Percentiles rank a stretch among this genome's conserved stretches.
phyloP scores from a whole-genome alignment of 2,329 filamentous ascomycete genomes.

The Diaporthe longicolla region DNA sequence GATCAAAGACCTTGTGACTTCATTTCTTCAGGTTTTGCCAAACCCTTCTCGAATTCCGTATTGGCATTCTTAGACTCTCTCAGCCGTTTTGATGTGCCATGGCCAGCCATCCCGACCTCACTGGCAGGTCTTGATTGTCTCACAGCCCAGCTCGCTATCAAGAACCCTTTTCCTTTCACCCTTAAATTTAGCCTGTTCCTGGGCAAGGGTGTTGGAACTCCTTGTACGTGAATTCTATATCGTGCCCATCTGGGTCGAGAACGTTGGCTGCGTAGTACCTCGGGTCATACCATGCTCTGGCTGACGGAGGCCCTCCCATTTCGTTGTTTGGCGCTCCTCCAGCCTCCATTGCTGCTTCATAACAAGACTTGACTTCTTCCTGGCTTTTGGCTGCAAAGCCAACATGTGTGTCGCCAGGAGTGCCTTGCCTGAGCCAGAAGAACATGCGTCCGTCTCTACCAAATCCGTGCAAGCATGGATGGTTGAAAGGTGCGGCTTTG shows the following conservation, averaged over 20 bases:
- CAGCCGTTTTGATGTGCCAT: not conserved
- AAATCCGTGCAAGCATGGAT: conserved; percentile 2
- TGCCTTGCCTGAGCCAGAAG: conserved; percentile 7
- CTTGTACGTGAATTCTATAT: conserved; percentile 12
- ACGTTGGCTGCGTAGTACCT: conserved; percentile 16
- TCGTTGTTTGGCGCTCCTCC: conserved; percentile 1
- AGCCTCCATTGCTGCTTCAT: not conserved
- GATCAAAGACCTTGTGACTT: no score
- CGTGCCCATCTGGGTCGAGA: conserved; percentile 1
- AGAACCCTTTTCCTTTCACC: no score
- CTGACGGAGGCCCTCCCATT: not conserved
- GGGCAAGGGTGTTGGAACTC: conserved; percentile 8
- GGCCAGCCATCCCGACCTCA: not conserved
- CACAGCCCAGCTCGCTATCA: not conserved
- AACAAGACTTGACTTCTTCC: conserved; percentile 7
- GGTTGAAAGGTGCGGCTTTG: not conserved
- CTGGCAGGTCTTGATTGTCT: not conserved
- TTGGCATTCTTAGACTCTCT: not conserved
- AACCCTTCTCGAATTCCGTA: no score
- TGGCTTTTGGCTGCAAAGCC: conserved; percentile 11
- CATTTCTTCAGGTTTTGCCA: no score
- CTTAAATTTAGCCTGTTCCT: not conserved
- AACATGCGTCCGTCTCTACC: conserved; percentile 15
- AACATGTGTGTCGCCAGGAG: conserved; percentile 1
- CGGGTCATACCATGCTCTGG: conserved; percentile 1